Evolutionary conservation across 495 filamentous ascomycete genomes (phyloP).

Genomic region (Aspergillus nidulans): DNA sequence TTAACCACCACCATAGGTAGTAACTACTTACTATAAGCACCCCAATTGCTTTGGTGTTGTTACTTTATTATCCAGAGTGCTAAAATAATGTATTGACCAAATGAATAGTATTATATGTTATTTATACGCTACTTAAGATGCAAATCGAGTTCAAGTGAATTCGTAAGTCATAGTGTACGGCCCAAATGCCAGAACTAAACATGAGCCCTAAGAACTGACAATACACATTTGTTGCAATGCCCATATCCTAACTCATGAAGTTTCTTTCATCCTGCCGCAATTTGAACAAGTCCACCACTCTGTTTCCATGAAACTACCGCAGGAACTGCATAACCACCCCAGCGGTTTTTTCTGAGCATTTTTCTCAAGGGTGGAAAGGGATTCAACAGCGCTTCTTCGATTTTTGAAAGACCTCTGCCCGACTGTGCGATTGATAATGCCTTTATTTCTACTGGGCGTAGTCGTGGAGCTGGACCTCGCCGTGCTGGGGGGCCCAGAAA

Average conservation of each 20-base stretch:
- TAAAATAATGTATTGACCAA: not conserved
- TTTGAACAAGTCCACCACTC: slow-evolving; percentile 76
- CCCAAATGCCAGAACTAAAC: not conserved
- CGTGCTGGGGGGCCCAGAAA: slow-evolving; percentile 11
- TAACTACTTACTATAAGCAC: too few relatives aligned
- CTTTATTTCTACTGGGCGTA: slow-evolving; percentile 21
- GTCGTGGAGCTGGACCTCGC: slow-evolving; percentile 9
- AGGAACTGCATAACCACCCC: slow-evolving; percentile 65
- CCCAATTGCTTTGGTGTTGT: too few relatives aligned
- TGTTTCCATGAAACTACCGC: slow-evolving; percentile 60
- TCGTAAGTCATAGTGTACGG: not conserved
- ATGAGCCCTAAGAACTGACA: not conserved
- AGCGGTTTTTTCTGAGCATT: slow-evolving; percentile 44
- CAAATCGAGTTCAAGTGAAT: not conserved
- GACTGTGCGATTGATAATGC: slow-evolving; percentile 14
- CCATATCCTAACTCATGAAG: not conserved
- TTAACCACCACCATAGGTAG: too few relatives aligned
- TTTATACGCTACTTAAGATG: not conserved
- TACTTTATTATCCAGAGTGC: too few relatives aligned
- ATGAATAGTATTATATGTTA: not conserved
- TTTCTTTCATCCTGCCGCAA: slow-evolving; percentile 63
- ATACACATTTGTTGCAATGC: not conserved
- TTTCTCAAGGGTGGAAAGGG: slow-evolving; percentile 34
- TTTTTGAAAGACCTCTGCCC: slow-evolving; percentile 31
- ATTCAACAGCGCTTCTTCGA: slow-evolving; percentile 31